A percentile compares a stretch with the other conserved stretches of the same genome.
Conservation (phyloP, 129 eudicot genomes). For the Chrysanthemum seticuspe region DNA sequence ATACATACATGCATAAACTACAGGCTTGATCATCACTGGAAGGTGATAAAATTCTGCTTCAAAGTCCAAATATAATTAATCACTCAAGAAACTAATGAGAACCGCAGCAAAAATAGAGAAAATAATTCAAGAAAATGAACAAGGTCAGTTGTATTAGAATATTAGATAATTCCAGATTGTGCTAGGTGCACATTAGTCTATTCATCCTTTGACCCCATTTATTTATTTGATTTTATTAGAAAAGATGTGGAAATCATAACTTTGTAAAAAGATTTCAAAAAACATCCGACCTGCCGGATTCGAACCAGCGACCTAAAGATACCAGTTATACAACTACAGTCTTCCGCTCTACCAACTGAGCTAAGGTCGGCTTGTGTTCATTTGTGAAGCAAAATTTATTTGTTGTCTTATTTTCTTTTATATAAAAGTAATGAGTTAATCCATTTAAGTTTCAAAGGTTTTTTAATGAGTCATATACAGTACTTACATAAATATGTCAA, state of each 20-base stretch:
- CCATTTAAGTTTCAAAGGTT: not conserved
- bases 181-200: conserved; percentile 1
- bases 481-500: not conserved
- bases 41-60: conserved; percentile 2
- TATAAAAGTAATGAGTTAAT: too few species aligned
- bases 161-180: conserved; percentile 20
- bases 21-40: not conserved
- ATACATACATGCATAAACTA: not conserved
- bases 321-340: conserved; percentile 42
- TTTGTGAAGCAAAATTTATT: not conserved
- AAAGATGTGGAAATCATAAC: not conserved
- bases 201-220: not conserved
- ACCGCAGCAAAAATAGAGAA: not conserved
- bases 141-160: not conserved
- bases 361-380: conserved; percentile 53
- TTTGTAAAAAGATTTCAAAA: not conserved
- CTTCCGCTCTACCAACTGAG: conserved; percentile 97
- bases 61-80: not conserved
- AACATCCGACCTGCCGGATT: conserved; percentile 43
- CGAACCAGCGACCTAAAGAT: conserved; percentile 74
- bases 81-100: not conserved
- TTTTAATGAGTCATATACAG: not conserved
- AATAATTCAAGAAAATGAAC: not conserved
- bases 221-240: not conserved
- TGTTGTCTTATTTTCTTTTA: not conserved